Base-by-base conservation (phyloP, 2,329 filamentous ascomycete species). In the Cladosporium halotolerans region DNA sequence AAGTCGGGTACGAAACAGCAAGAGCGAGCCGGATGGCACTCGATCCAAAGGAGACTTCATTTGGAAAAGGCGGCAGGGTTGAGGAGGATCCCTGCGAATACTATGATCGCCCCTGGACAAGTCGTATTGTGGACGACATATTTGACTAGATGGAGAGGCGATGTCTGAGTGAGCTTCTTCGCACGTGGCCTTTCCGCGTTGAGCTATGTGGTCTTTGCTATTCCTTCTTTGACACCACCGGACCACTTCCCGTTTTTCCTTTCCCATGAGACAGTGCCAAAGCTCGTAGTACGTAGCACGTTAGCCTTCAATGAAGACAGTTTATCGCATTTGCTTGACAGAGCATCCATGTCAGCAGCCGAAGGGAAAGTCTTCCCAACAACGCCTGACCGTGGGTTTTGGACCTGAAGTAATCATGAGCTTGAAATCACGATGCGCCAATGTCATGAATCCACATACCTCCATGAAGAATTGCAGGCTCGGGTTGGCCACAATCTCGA, bases 401-500 rank as follows among this genome's bases (percentile, higher is more conserved):
- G 58, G 11, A 66, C 56, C 62, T 68, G 53, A 13, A 52, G 23
- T 8, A 14, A 9, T 14, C 5, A 9, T 51, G 31, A 51, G 48
- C 40, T 28, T 3, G 5, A 19, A 13, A 36, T 3, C 9, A 33
- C 14, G 19, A 14, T 10, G 9, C 11, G 9, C 13, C 9, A 28
- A 5, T 7, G 23, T 7, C 23, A 28, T 28, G 8, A 16, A n/a
- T 18, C 11, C 34, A 63, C 67, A 55, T 58, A 72, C 70, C 53
- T 65, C 68, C 62, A 71, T 67, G 48, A 66, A 67, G 57, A 71
- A 70, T 42, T 67, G 60, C 47, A 71, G 54, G 44, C 61, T 66
- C 5, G 70, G 70, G 48, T 68, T 69, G 1, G 65, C 69, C 18
- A 73, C 65, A 34, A 73, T 63, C 58, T 73, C 71, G 10, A 72